These are phyloP conservation scores for Leishmania gerbilli DNA, from an alignment of 208 protist species.

Conservation along the genomic window DNA sequence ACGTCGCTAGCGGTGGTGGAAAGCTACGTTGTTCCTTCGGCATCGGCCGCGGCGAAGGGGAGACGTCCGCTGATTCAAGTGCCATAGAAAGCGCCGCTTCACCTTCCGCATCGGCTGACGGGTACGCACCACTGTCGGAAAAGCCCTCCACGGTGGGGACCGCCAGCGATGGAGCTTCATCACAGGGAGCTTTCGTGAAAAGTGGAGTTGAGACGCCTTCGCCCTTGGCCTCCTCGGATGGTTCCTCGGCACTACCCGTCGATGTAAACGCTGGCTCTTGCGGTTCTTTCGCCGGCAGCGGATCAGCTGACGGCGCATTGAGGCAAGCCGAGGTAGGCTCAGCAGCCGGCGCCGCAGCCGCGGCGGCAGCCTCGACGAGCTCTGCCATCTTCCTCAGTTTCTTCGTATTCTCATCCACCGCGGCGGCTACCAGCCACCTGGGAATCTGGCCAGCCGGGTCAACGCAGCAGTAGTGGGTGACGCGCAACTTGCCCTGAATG, in stretches of 20 bases:
- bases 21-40: not conserved
- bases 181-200: not conserved
- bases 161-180: not conserved
- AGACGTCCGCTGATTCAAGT: not conserved
- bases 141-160: not conserved
- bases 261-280: not conserved
- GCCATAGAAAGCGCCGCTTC: not conserved
- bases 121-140: not conserved
- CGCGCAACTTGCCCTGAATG: not conserved
- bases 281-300: not conserved
- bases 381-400: conserved; percentile 33
- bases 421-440: conserved; percentile 41
- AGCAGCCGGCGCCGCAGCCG: not conserved
- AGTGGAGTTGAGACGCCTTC: not conserved
- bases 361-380: conserved; percentile 3
- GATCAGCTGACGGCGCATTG: not conserved
- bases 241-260: too few relatives aligned
- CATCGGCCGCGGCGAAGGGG: not conserved
- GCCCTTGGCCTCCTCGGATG: not conserved
- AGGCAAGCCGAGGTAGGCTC: not conserved
- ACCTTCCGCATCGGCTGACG: not conserved
- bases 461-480: conserved; percentile 51
- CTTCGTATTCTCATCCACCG: conserved; percentile 29
- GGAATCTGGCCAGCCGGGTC: conserved; percentile 51
- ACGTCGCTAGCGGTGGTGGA: not conserved